Conservation (phyloP, 306 rosid genomes). For the Fragaria nilgerrensis region DNA sequence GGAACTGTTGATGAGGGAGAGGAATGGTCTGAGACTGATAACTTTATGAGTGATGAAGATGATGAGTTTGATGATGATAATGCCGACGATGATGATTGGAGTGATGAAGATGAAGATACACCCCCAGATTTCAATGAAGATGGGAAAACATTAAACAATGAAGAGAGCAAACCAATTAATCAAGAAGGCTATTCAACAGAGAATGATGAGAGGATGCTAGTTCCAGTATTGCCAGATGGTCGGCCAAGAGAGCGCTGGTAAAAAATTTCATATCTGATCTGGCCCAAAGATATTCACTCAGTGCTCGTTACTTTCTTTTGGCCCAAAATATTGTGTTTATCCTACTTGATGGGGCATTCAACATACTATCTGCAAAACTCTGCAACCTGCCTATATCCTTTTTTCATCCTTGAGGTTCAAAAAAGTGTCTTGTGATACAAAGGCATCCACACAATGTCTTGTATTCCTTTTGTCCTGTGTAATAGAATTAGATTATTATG, state of each 20-base stretch:
- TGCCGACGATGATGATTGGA: constrained; percentile 50
- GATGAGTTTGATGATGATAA: constrained; percentile 30
- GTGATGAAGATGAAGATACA: constrained; percentile 61
- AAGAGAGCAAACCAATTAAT: constrained; percentile 28
- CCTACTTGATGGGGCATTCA: constrained; percentile 15
- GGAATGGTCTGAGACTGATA: constrained; percentile 56
- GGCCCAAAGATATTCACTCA: constrained; percentile 1
- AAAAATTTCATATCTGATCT: constrained; percentile 20
- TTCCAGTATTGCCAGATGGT: constrained; percentile 54
- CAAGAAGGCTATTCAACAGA: constrained; percentile 26
- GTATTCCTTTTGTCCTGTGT: constrained; percentile 10
- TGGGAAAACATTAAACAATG: constrained; percentile 36
- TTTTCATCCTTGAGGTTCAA: not conserved
- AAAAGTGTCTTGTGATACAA: constrained; percentile 3
- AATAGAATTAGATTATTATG: constrained; percentile 3
- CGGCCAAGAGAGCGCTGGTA: constrained; percentile 80
- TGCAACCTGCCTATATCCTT: not conserved
- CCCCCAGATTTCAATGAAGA: constrained; percentile 73
- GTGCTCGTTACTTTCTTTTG: constrained; percentile 17
- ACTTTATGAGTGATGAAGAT: constrained; percentile 32
- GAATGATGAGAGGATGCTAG: constrained; percentile 39
- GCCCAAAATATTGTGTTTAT: constrained; percentile 23
- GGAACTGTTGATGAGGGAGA: constrained; percentile 46
- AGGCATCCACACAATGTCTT: constrained; percentile 5
- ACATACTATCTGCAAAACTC: constrained; percentile 23